phyloP scores from a whole-genome alignment of 1,284 basidiomycete species.

The Stygiomarasmius scandens region DNA sequence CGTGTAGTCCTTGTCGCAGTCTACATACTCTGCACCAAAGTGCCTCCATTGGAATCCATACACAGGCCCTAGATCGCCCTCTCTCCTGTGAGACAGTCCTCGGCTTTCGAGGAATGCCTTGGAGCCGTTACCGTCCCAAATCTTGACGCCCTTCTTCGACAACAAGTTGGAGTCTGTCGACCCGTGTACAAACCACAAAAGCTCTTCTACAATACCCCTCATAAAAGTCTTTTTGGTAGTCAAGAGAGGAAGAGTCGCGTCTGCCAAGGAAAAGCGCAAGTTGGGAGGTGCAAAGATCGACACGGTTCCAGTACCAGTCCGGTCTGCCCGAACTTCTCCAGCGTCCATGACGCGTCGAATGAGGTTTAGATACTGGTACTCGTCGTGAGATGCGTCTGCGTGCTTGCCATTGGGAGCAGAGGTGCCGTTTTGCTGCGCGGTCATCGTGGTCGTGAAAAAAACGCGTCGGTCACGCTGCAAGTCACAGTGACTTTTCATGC shows the following conservation, averaged over 20 bases:
- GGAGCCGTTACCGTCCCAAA: constrained; percentile 98
- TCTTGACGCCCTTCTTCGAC: constrained; percentile 86
- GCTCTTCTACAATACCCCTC: constrained; percentile 91
- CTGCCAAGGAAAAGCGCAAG: constrained; percentile 82
- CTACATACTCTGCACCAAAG: constrained; percentile 89
- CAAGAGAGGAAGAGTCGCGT: constrained; percentile 81
- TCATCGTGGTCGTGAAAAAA: neutral
- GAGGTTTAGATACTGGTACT: constrained; percentile 85
- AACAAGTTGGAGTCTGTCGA: constrained; percentile 83
- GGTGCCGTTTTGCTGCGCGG: constrained; percentile 9
- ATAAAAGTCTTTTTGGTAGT: constrained; percentile 96
- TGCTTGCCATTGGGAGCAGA: neutral
- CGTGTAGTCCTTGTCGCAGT: constrained; percentile 82
- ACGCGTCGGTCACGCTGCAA: neutral
- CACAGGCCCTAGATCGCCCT: constrained; percentile 94
- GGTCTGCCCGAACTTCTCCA: constrained; percentile 81
- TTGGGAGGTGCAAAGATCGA: constrained; percentile 89
- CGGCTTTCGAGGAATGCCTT: constrained; percentile 85
- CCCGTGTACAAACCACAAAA: constrained; percentile 94
- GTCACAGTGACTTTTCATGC: constrained; percentile 50
- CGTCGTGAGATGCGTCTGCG: constrained; percentile 59
- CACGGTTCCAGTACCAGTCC: constrained; percentile 91
- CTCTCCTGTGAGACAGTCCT: constrained; percentile 81
- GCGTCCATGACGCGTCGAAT: constrained; percentile 74
- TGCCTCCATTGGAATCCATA: constrained; percentile 99